Evolutionary conservation across 169 alveolate genomes (phyloP).

Genomic region (Babesia ovata): DNA sequence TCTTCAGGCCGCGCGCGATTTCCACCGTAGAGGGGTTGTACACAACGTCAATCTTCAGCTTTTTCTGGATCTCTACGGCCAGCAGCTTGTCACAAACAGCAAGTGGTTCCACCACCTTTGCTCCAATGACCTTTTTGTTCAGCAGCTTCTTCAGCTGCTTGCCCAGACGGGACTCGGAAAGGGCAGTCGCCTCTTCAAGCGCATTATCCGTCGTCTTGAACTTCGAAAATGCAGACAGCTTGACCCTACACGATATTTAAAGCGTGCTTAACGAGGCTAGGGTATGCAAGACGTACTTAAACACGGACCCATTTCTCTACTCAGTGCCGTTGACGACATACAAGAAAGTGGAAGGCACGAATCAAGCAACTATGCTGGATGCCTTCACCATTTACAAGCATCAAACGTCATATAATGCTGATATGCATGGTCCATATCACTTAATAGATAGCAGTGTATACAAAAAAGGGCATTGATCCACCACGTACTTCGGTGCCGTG

Average conservation of each 20-base stretch:
- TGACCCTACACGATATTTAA: constrained; percentile 40
- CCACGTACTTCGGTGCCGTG: too few relatives aligned
- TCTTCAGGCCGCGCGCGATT: constrained; percentile 85
- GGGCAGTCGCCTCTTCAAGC: constrained; percentile 83
- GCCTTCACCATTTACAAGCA: too few relatives aligned
- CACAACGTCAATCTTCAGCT: constrained; percentile 81
- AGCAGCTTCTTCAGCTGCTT: constrained; percentile 92
- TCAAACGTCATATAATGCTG: too few relatives aligned
- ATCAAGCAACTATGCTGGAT: too few relatives aligned
- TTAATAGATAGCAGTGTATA: too few relatives aligned
- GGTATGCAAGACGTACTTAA: too few relatives aligned
- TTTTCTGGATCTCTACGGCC: constrained; percentile 87
- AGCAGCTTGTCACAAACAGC: constrained; percentile 87
- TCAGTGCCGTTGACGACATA: too few relatives aligned
- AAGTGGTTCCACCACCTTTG: constrained; percentile 86
- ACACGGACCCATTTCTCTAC: too few relatives aligned
- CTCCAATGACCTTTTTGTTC: constrained; percentile 89
- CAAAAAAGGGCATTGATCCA: too few relatives aligned
- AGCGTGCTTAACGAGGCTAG: too few relatives aligned
- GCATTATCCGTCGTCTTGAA: constrained; percentile 90
- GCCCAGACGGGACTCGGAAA: constrained; percentile 90
- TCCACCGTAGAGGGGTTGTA: constrained; percentile 84
- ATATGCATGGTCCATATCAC: too few relatives aligned
- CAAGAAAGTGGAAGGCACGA: too few relatives aligned
- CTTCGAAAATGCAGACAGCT: constrained; percentile 82